Evolutionary conservation across 177 flowering plant genomes (phyloP), one percentile per base, ranked within the genome.

Genomic region (Tripterygium wilfordii): DNA sequence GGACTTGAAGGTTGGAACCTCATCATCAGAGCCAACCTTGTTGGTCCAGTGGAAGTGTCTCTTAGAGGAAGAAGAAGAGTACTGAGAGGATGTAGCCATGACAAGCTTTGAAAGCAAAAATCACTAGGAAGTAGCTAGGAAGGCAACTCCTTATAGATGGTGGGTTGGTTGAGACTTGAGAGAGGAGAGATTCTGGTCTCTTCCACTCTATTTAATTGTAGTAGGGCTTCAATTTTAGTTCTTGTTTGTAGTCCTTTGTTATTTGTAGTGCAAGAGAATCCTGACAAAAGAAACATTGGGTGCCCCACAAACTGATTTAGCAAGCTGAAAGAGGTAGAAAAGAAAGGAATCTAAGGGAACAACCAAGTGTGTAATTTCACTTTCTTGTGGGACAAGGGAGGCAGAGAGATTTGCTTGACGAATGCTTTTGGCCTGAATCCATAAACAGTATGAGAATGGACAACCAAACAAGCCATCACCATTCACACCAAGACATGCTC

Each of bases 11-110:
- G 60, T 47, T 24, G 56, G 64, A 20, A 30, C 61, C 6, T 67
- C 62, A 4, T 68, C 69, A 24, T 62, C 75, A 20, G 53, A 71
- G 27, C 71, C 72, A 32, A 63, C 66, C 57, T 77, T 82, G 13
- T 30, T 76, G 23, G 64, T 72, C 83, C 80, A 78, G 56, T 72
- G 76, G 71, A 79, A 77, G 65, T 79, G 78, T 36, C 79, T 71
- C 64, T 69, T 78, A 43, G 79, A 75, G 63, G 76, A n/a, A n/a
- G n/a, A 23, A 12, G 33, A 64, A 53, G 57, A 74, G 30, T 75
- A 80, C 47, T 67, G 80, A n/a, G 70, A 47, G 42, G 31, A 54
- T 36, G 51, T 67, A 0, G 83, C 76, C 81, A 76, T 82, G 60
- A 45, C 60, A 62, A 71, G 61, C 68, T 68, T 69, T 75, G 38